Evolutionary conservation across 129 eudicot species (phyloP), one percentile per base, ranked within the genome.

Genomic region (Flaveria trinervia): DNA sequence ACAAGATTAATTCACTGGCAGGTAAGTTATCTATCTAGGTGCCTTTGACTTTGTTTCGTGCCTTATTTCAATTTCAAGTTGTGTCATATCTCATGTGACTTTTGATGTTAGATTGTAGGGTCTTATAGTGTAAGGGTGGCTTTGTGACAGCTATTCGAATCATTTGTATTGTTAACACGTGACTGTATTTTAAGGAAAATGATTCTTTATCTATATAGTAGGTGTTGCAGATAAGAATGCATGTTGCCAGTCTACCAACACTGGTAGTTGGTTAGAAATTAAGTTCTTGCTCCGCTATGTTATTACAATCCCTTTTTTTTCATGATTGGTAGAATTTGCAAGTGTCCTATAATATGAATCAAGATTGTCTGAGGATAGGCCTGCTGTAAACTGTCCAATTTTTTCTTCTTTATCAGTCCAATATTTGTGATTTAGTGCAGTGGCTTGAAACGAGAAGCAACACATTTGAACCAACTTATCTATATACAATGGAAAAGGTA

Each of bases 371-470:
- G 68, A 43, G 20, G 68, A 62, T 62, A 64, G 51, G 50, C 72
- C 16, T 46, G 61, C 76, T 12, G 50, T 39, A 20, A 17, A 59
- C 44, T 15, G 13, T 12, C 62, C 59, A 36, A 13, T 44, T 25
- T n/a, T 56, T 10, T 67, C 13, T 25, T 78, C 57, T 62, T 73
- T 64, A 71, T 41, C 79, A 84, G 70, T 81, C 56, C 43, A 61
- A 69, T 71, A 52, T 65, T 51, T 44, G 74, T 70, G 56, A 52
- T 84, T 76, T 91, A 90, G 98, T 88, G 86, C 96, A 90, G 86
- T 93, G 98, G 98, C 96, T 93, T 80, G 98, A 90, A 79, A 84
- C 74, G 72, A 88, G 91, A 74, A 90, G 96, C 86, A 87, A 86
- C 64, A 84, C 89, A 62, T 90, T 90, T 79, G 98, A 93, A 83